These are phyloP conservation scores for Phlyctochytrium arcticum DNA, from an alignment of 192 early-diverging fungal genomes.

Conservation along the genomic window DNA sequence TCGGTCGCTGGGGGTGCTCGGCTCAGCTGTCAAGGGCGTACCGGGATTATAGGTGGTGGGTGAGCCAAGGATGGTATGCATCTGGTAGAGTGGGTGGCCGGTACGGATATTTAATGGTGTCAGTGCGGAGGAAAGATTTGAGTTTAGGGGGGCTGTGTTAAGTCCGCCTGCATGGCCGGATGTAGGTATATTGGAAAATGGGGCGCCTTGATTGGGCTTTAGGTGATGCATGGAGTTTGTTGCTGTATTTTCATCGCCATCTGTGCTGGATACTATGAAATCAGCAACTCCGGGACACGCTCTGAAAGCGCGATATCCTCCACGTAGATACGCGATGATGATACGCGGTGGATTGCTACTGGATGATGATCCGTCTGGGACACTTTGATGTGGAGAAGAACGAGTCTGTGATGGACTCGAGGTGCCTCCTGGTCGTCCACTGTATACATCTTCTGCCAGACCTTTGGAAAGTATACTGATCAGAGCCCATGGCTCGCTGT, in stretches of 20 bases:
- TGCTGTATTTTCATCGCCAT: neutral
- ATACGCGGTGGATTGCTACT: neutral
- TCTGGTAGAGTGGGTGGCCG: too few relatives aligned
- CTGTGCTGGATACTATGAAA: neutral
- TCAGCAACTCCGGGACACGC: neutral
- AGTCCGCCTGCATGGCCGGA: too few relatives aligned
- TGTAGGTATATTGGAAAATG: neutral
- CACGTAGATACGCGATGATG: slow-evolving; percentile 1
- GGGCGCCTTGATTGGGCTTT: neutral
- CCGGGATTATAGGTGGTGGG: neutral
- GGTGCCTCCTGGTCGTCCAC: neutral
- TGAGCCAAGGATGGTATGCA: neutral
- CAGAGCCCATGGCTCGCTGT: slow-evolving; percentile 22
- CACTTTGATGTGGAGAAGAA: too few relatives aligned
- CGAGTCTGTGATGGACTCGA: too few relatives aligned
- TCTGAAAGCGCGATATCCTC: slow-evolving; percentile 7
- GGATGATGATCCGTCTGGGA: neutral
- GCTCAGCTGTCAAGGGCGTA: neutral
- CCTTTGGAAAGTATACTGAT: slow-evolving; percentile 11
- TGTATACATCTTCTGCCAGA: slow-evolving; percentile 1
- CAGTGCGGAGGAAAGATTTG: too few relatives aligned
- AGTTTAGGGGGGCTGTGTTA: too few relatives aligned
- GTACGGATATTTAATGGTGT: slow-evolving; percentile 1
- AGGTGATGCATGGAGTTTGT: neutral
- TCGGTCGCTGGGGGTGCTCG: neutral